Percentiles rank a stretch among this genome's conserved stretches.
phyloP scores from a whole-genome alignment of 176 grass and related monocot genomes.

The Ampelocalamus luodianensis region DNA sequence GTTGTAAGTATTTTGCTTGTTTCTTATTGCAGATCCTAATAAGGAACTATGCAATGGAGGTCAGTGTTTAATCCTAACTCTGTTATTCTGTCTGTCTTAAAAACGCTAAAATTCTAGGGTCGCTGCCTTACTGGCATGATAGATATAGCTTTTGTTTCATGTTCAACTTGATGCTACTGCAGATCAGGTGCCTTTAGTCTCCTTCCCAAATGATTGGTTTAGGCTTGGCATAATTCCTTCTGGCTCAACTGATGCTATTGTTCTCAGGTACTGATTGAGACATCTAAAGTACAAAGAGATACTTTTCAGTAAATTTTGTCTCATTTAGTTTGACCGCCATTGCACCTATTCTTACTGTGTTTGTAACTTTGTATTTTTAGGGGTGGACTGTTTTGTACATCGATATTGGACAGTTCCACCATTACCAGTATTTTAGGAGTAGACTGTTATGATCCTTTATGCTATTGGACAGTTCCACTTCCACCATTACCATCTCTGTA shows the following conservation, averaged over 20 bases:
- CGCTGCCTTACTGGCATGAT: neutral
- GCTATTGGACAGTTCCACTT: neutral
- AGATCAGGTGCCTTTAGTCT: slow-evolving; percentile 58
- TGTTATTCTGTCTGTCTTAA: slow-evolving; percentile 31
- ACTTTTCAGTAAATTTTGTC: neutral
- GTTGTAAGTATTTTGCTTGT: slow-evolving; percentile 35
- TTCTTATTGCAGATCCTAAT: slow-evolving; percentile 29
- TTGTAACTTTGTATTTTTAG: slow-evolving; percentile 36
- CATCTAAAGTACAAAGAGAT: slow-evolving; percentile 9
- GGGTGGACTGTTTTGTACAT: slow-evolving; percentile 6
- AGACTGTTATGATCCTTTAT: neutral
- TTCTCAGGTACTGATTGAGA: slow-evolving; percentile 68
- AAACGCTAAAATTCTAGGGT: slow-evolving; percentile 17
- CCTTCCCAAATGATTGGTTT: slow-evolving; percentile 94
- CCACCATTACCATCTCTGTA: slow-evolving; percentile 6
- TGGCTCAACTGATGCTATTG: slow-evolving; percentile 96
- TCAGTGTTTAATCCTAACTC: slow-evolving; percentile 36
- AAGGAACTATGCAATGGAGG: slow-evolving; percentile 44
- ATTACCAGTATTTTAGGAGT: slow-evolving; percentile 27
- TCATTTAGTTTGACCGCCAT: slow-evolving; percentile 19
- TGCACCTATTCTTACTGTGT: neutral
- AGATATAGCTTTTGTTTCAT: slow-evolving; percentile 18
- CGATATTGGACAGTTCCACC: neutral
- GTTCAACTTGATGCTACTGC: slow-evolving; percentile 45
- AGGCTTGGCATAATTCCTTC: slow-evolving; percentile 94